Conservation (phyloP, 225 moss, liverwort and hornwort genomes). For the Asterella californica region DNA sequence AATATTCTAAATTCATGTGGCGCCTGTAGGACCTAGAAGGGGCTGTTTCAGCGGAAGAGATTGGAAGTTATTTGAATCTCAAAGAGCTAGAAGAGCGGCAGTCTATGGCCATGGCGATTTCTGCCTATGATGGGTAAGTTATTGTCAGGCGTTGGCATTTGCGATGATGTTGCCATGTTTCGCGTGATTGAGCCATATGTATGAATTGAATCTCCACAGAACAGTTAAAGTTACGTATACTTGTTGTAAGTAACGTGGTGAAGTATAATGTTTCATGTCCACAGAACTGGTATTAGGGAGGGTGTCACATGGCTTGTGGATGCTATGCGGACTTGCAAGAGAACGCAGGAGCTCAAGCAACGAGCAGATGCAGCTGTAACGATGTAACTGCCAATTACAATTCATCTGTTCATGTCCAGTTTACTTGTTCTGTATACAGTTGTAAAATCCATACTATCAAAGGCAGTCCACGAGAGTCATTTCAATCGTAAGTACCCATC, state of each 20-base stretch:
- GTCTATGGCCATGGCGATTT: slow-evolving; percentile 76
- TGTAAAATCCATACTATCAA: slow-evolving; percentile 16
- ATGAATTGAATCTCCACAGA: neutral
- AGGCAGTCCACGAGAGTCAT: neutral
- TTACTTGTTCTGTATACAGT: slow-evolving; percentile 9
- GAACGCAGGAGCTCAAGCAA: slow-evolving; percentile 78
- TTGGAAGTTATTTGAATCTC: slow-evolving; percentile 59
- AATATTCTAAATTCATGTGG: neutral
- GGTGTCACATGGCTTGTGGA: slow-evolving; percentile 98
- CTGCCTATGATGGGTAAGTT: slow-evolving; percentile 79
- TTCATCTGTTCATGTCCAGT: neutral
- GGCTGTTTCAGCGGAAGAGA: slow-evolving; percentile 77
- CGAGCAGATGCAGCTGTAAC: slow-evolving; percentile 73
- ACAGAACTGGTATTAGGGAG: slow-evolving; percentile 76
- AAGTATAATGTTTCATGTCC: neutral
- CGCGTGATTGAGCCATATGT: neutral
- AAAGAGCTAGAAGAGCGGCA: slow-evolving; percentile 60
- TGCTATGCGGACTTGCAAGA: slow-evolving; percentile 75
- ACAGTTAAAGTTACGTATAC: neutral
- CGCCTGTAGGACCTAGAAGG: slow-evolving; percentile 62
- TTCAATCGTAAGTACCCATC: slow-evolving; percentile 10
- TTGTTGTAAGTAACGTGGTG: neutral
- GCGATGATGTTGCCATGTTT: neutral
- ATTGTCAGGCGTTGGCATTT: neutral
- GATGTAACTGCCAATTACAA: slow-evolving; percentile 39